phyloP scores from a whole-genome alignment of 2,329 filamentous ascomycete species.

The Fusarium protoensiforme region DNA sequence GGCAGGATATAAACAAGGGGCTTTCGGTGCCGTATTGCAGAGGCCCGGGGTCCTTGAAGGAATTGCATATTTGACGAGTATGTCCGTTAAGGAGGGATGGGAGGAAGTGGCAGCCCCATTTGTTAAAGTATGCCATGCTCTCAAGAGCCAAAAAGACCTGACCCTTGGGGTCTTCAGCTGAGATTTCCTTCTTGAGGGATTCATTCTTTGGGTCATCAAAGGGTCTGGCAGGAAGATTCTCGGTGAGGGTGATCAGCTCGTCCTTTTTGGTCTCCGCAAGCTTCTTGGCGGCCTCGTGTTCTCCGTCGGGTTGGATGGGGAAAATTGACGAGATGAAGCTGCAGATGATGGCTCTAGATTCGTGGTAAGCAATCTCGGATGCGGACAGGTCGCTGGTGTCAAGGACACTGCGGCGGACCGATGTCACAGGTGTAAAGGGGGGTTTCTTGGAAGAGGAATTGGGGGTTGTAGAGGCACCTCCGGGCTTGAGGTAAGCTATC shows the following conservation, averaged over 20 bases:
- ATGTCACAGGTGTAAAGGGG: background rate
- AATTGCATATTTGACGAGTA: slow-evolving; percentile 67
- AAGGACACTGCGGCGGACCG: slow-evolving; percentile 28
- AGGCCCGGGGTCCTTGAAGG: slow-evolving; percentile 70
- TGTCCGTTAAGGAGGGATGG: slow-evolving; percentile 67
- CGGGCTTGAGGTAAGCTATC: slow-evolving; percentile 49
- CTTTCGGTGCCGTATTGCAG: slow-evolving; percentile 63
- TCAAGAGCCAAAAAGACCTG: slow-evolving; percentile 63
- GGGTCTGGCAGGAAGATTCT: slow-evolving; percentile 47
- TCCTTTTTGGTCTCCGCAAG: slow-evolving; percentile 12
- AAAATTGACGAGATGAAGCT: slow-evolving; percentile 60
- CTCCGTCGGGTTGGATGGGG: slow-evolving; percentile 42
- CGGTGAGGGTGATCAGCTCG: slow-evolving; percentile 47
- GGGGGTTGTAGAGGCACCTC: background rate
- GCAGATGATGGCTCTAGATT: slow-evolving; percentile 62
- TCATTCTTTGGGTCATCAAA: slow-evolving; percentile 54
- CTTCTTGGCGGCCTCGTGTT: slow-evolving; percentile 46
- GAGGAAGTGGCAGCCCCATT: slow-evolving; percentile 70
- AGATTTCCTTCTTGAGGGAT: slow-evolving; percentile 62
- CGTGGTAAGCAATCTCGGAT: slow-evolving; percentile 60
- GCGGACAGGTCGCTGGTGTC: slow-evolving; percentile 41
- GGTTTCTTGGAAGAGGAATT: slow-evolving; percentile 4
- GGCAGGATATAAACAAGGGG: slow-evolving; percentile 62
- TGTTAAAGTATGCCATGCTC: slow-evolving; percentile 50
- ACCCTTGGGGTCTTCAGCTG: slow-evolving; percentile 55